phyloP scores from a whole-genome alignment of 2,329 filamentous ascomycete species.

The Dactylella cylindrospora region DNA sequence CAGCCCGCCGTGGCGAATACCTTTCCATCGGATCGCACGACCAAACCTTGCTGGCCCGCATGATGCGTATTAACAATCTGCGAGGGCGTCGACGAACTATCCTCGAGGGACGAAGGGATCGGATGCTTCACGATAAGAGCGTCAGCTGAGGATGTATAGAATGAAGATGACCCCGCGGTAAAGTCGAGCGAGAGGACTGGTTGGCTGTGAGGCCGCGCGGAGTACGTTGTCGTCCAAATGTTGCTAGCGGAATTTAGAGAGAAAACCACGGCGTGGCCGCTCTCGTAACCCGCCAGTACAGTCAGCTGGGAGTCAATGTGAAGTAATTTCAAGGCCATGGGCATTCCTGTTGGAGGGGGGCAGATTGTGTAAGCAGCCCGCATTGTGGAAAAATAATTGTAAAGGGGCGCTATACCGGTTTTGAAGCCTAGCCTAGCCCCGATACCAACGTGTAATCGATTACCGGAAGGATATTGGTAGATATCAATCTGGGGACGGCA shows the following conservation, averaged over 20 bases:
- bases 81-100: constrained; percentile 76
- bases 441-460: constrained; percentile 64
- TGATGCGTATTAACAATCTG: constrained; percentile 83
- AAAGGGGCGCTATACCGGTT: constrained; percentile 56
- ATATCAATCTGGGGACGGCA: constrained; percentile 66
- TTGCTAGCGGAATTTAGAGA: constrained; percentile 49
- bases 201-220: constrained; percentile 70
- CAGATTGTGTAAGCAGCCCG: not conserved
- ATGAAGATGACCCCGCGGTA: constrained; percentile 51
- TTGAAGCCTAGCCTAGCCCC: constrained; percentile 53
- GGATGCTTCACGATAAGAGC: constrained; percentile 75
- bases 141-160: constrained; percentile 81
- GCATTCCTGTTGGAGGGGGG: constrained; percentile 64
- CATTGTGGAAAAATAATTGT: constrained; percentile 56
- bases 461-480: constrained; percentile 75
- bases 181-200: constrained; percentile 75
- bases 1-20: constrained; percentile 90
- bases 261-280: constrained; percentile 71
- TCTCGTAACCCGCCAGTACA: constrained; percentile 78
- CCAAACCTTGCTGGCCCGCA: constrained; percentile 80
- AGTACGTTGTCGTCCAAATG: constrained; percentile 63
- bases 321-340: constrained; percentile 75
- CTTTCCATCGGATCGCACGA: constrained; percentile 74
- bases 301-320: constrained; percentile 56
- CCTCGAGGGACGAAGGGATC: constrained; percentile 57